Conservation (phyloP, 2,329 filamentous ascomycete genomes). For the Dactylonectria estremocensis region DNA sequence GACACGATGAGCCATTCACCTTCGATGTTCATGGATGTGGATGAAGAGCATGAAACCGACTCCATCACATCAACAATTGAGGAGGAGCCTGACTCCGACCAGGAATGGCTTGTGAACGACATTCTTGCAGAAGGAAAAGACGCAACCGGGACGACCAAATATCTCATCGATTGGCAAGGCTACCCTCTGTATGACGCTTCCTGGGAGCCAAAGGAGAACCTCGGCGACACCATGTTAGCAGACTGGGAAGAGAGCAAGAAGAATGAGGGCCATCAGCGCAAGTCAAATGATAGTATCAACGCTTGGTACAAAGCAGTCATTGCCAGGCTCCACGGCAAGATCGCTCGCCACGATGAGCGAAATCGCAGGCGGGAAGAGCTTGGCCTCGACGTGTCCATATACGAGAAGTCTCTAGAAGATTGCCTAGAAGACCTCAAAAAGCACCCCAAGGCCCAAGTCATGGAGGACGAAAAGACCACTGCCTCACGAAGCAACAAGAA, state of each 20-base stretch:
- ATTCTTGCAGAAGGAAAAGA: conserved; percentile 64
- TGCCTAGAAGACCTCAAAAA: conserved; percentile 34
- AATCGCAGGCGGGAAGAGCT: too few relatives aligned
- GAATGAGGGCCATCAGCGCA: too few relatives aligned
- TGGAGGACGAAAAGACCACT: conserved; percentile 29
- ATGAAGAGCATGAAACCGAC: conserved; percentile 45
- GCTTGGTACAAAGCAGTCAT: too few relatives aligned
- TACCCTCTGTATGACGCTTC: too few relatives aligned
- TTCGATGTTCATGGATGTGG: too few relatives aligned
- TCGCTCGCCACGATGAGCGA: too few relatives aligned
- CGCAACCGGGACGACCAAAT: conserved; percentile 46
- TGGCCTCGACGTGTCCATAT: conserved; percentile 52
- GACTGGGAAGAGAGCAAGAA: too few relatives aligned
- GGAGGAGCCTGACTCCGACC: conserved; percentile 54
- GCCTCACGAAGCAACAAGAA: not conserved
- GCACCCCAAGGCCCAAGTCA: conserved; percentile 17
- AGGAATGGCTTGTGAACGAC: conserved; percentile 66
- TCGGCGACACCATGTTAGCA: too few relatives aligned
- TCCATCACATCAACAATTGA: conserved; percentile 54
- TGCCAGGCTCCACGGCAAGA: too few relatives aligned
- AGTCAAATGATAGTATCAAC: too few relatives aligned
- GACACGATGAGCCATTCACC: conserved; percentile 1
- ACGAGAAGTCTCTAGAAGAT: conserved; percentile 42
- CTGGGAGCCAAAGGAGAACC: too few relatives aligned
- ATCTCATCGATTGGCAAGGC: conserved; percentile 49